Conservation (phyloP, 805 yeast genomes). For the Kuraishia capsulata region DNA sequence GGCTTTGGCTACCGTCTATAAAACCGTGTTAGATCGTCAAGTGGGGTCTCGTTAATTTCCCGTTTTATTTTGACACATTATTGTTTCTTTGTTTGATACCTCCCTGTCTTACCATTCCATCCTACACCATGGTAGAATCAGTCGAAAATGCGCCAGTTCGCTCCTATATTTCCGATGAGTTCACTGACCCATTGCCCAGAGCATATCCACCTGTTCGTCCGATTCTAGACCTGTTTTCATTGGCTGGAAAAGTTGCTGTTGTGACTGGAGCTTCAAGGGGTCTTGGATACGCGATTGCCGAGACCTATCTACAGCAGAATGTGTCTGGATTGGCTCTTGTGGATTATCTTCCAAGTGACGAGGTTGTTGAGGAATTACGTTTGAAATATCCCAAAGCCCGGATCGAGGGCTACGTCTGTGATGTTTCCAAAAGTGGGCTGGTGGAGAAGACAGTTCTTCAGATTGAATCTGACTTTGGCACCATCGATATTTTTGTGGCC, state of each 20-base stretch:
- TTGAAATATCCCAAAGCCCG: slow-evolving; percentile 14
- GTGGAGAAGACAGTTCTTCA: slow-evolving; percentile 22
- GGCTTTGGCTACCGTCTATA: too few relatives aligned
- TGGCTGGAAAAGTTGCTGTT: slow-evolving; percentile 76
- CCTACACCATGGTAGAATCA: not conserved
- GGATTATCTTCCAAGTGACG: slow-evolving; percentile 19
- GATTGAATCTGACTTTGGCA: slow-evolving; percentile 28
- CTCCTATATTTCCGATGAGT: slow-evolving; percentile 6
- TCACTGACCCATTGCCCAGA: slow-evolving; percentile 33
- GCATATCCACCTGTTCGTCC: slow-evolving; percentile 41
- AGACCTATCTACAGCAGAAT: slow-evolving; percentile 80
- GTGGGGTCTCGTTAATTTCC: too few relatives aligned
- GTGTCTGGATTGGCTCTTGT: slow-evolving; percentile 64
- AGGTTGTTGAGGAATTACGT: slow-evolving; percentile 10
- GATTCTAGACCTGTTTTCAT: slow-evolving; percentile 58
- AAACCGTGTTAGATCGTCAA: too few relatives aligned
- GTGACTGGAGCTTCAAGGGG: slow-evolving; percentile 85
- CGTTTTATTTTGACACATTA: too few relatives aligned
- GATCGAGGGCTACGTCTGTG: slow-evolving; percentile 15
- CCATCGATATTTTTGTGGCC: slow-evolving; percentile 31
- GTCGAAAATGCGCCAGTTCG: not conserved
- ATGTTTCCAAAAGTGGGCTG: slow-evolving; percentile 25
- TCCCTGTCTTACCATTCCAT: too few relatives aligned
- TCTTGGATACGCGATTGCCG: slow-evolving; percentile 75
- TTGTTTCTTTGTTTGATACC: too few relatives aligned